A percentile compares a stretch with the other conserved stretches of the same genome.
Conservation (phyloP, 306 rosid species). For the Vigna hirtella region DNA sequence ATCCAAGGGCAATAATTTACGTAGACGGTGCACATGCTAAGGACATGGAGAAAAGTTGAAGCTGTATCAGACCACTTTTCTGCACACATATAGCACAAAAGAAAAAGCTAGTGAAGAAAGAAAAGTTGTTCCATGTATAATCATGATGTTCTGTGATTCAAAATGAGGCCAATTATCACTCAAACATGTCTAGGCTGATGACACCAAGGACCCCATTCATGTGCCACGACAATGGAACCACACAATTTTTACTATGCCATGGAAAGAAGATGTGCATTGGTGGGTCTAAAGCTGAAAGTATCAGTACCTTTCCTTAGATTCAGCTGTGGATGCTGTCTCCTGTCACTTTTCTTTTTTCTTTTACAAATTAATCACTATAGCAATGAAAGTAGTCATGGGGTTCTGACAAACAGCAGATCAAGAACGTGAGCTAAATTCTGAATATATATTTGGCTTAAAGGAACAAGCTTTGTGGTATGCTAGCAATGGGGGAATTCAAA, state of each 20-base stretch:
- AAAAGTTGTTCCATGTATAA: slow-evolving; percentile 39
- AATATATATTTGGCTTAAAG: slow-evolving; percentile 41
- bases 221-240: slow-evolving; percentile 51
- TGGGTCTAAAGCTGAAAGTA: slow-evolving; percentile 54
- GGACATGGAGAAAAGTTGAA: slow-evolving; percentile 56
- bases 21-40: slow-evolving; percentile 55
- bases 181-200: slow-evolving; percentile 36
- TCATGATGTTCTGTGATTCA: slow-evolving; percentile 41
- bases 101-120: slow-evolving; percentile 32
- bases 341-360: slow-evolving; percentile 28
- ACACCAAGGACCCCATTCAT: slow-evolving; percentile 49
- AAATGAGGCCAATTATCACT: slow-evolving; percentile 43
- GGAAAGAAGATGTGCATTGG: slow-evolving; percentile 44
- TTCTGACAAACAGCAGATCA: slow-evolving; percentile 47
- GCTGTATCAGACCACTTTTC: slow-evolving; percentile 37
- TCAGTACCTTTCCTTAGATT: slow-evolving; percentile 57
- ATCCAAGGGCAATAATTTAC: slow-evolving; percentile 47
- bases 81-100: neutral
- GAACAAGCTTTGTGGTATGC: slow-evolving; percentile 32
- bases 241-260: slow-evolving; percentile 52
- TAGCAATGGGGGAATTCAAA: slow-evolving; percentile 78
- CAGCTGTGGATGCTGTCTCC: slow-evolving; percentile 61
- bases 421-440: slow-evolving; percentile 45
- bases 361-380: slow-evolving; percentile 43
- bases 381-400: slow-evolving; percentile 51